phyloP scores from a whole-genome alignment of 345 rosid species.

The Cochlearia excelsa region DNA sequence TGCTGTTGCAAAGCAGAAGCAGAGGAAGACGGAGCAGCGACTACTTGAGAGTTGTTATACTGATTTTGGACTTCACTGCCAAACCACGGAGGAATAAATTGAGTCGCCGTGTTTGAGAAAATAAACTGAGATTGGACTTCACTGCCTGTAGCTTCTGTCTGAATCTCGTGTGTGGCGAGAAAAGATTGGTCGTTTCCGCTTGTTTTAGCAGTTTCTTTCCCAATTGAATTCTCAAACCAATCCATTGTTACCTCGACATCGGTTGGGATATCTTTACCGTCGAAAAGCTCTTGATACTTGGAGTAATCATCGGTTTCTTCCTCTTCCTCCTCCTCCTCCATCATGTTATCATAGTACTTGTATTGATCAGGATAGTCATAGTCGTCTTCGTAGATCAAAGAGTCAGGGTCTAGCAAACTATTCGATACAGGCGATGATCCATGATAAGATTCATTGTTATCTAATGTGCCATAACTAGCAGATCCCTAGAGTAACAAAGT shows the following conservation, averaged over 20 bases:
- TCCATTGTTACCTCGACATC: slow-evolving; percentile 80
- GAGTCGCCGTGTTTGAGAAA: neutral
- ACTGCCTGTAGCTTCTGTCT: neutral
- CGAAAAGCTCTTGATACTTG: slow-evolving; percentile 64
- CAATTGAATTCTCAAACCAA: slow-evolving; percentile 44
- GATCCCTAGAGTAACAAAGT: slow-evolving; percentile 32
- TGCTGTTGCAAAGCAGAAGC: slow-evolving; percentile 32
- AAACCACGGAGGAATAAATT: slow-evolving; percentile 28
- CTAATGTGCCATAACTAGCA: slow-evolving; percentile 23
- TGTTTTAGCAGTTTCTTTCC: slow-evolving; percentile 24
- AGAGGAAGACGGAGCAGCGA: slow-evolving; percentile 3
- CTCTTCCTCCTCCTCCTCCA: slow-evolving; percentile 36
- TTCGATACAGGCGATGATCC: slow-evolving; percentile 38
- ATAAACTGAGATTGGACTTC: too few relatives aligned
- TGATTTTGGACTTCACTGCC: neutral
- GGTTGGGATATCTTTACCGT: slow-evolving; percentile 61
- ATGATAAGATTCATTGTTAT: slow-evolving; percentile 23
- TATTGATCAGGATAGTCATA: slow-evolving; percentile 37
- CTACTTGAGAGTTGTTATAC: slow-evolving; percentile 17
- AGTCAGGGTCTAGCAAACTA: slow-evolving; percentile 39
- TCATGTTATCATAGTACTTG: neutral
- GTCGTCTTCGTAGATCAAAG: slow-evolving; percentile 38
- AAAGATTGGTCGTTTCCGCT: slow-evolving; percentile 21
- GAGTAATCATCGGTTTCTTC: slow-evolving; percentile 38
- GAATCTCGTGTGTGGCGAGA: too few relatives aligned